Conservation (phyloP, 2,329 filamentous ascomycete species). For the Botryotinia convoluta region DNA sequence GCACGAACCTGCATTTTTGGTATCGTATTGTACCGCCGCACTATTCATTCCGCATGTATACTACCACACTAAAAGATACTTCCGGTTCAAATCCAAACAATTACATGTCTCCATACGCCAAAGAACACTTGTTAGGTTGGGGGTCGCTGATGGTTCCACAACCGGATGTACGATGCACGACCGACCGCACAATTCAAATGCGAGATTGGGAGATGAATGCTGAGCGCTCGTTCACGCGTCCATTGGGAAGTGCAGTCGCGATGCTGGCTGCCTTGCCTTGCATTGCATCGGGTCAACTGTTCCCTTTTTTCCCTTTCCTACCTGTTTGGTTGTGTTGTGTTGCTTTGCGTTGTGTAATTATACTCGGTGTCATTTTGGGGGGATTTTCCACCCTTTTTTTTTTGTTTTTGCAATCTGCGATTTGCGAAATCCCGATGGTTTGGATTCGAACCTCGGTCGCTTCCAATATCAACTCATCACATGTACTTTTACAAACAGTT, state of each 20-base stretch:
- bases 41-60: background rate
- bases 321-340: background rate
- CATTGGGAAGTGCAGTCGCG: background rate
- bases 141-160: background rate
- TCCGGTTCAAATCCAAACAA: background rate
- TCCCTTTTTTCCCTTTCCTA: background rate
- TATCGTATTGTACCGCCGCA: background rate
- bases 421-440: background rate
- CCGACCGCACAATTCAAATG: constrained; percentile 9
- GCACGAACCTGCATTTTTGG: constrained; percentile 2
- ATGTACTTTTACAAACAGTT: constrained; percentile 13
- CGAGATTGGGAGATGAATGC: constrained; percentile 3
- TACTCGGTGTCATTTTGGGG: background rate
- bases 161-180: constrained; percentile 5
- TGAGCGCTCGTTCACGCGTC: constrained; percentile 5
- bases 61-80: background rate
- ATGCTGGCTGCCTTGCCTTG: background rate
- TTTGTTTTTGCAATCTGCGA: background rate
- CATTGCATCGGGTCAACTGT: constrained; percentile 6
- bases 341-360: background rate
- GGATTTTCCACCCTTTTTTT: background rate
- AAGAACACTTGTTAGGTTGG: background rate
- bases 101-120: background rate
- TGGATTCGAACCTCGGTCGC: constrained; percentile 7
- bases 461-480: constrained; percentile 5